phyloP scores from a whole-genome alignment of 352 stramenopile species.

The Phytophthora tentaculata region DNA sequence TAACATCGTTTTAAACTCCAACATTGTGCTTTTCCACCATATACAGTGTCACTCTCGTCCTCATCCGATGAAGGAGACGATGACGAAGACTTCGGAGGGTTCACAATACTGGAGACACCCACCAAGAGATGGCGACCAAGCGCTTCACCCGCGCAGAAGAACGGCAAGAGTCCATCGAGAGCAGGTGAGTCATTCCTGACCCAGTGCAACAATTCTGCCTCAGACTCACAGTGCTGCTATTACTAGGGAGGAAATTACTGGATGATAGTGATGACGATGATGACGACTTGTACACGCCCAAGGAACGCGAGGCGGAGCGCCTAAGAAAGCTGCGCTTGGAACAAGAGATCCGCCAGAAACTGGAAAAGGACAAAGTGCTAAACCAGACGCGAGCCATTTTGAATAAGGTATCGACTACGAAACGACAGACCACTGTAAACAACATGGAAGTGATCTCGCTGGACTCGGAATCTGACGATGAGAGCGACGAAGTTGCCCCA shows the following conservation, averaged over 20 bases:
- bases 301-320: slow-evolving; percentile 45
- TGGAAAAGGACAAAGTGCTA: slow-evolving; percentile 63
- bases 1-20: not conserved
- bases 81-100: slow-evolving; percentile 26
- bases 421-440: slow-evolving; percentile 27
- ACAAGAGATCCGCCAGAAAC: slow-evolving; percentile 53
- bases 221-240: slow-evolving; percentile 4
- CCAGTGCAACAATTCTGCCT: not conserved
- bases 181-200: slow-evolving; percentile 14
- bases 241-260: slow-evolving; percentile 19
- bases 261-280: slow-evolving; percentile 43
- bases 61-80: slow-evolving; percentile 46
- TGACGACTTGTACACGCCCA: slow-evolving; percentile 47
- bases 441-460: slow-evolving; percentile 58
- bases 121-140: slow-evolving; percentile 27
- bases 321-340: slow-evolving; percentile 52
- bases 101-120: slow-evolving; percentile 20
- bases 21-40: not conserved
- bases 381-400: slow-evolving; percentile 72
- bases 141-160: slow-evolving; percentile 16
- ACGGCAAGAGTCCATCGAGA: slow-evolving; percentile 25
- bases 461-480: slow-evolving; percentile 62
- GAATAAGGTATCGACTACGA: slow-evolving; percentile 37
- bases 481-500: slow-evolving; percentile 5
- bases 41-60: slow-evolving; percentile 52